Base-by-base conservation (phyloP, 495 filamentous ascomycete genomes). In the Rhizodiscina lignyota region DNA sequence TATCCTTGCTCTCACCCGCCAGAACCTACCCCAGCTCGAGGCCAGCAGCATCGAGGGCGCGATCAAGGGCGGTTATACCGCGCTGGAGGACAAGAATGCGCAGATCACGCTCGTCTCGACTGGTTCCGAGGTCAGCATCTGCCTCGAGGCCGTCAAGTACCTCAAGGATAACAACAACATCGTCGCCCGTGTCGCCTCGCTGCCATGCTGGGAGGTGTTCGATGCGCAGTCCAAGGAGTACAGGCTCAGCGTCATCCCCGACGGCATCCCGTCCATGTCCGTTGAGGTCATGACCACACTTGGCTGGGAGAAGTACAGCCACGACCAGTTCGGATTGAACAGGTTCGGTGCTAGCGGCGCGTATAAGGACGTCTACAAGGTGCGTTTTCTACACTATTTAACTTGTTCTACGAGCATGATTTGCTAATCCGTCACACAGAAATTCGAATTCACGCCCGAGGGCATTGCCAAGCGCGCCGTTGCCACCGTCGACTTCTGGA, bases 261-360 rank as follows among this genome's bases (percentile, higher is more conserved):
- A 96, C 56, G 83, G 83, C 41, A 92, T 94, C 55, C 89, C 89
- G 41, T 74, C 83, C 32, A 57, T 99, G 61, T 89, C 81, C 32
- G 79, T 99, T 44, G 89, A 99, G 67, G 85, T 78, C 51, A 81
- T 86, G 80, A 77, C 72, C 53, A 96, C 89, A 47, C 60, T 77
- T 65, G 87, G 87, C 41, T 97, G 89, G 89, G 87, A 94, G 72
- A 77, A 82, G 56, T 97, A 94, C 63, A 77, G 85, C 37, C 85
- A 97, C 60, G 89, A 97, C 73, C 89, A 97, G 64, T 97, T 97
- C 53, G 89, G 89, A 53, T 73, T 97, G 26, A 96, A 97, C 77
- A 72, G 89, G 51, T 97, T 97, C 60, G 89, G 89, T 72, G 86
- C 85, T 47, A 86, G 79, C 35, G 89, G 86, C 45, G 74, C 89